A percentile compares a stretch with the other conserved stretches of the same genome.
Conservation (phyloP, 75 land plant species). For the Cryptomeria japonica region DNA sequence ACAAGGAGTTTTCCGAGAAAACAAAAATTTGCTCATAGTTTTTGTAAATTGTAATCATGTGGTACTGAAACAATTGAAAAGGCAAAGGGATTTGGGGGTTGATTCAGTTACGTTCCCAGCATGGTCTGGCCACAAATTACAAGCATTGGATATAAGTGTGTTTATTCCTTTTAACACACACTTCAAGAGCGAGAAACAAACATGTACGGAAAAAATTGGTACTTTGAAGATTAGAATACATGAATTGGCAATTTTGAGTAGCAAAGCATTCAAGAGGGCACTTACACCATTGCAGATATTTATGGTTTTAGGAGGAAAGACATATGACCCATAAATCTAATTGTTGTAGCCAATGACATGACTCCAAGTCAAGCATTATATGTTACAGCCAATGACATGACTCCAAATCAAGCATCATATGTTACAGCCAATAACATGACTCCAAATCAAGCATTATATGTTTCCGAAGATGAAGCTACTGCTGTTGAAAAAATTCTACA, state of each 20-base stretch:
- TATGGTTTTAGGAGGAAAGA: too few relatives aligned
- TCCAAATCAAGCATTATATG: too few relatives aligned
- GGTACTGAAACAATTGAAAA: neutral
- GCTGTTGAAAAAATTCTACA: too few relatives aligned
- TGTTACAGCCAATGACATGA: too few relatives aligned
- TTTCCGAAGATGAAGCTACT: too few relatives aligned
- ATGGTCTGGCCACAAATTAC: neutral
- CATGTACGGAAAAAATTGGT: neutral
- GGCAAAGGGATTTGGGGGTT: neutral
- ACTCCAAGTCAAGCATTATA: too few relatives aligned
- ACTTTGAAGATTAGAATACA: too few relatives aligned
- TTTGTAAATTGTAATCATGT: neutral
- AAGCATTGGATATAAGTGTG: neutral
- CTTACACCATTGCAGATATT: too few relatives aligned
- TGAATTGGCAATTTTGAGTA: neutral
- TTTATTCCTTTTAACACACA: neutral
- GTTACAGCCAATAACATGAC: too few relatives aligned
- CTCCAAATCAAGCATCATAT: too few relatives aligned
- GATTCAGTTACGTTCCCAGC: neutral
- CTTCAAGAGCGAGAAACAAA: neutral
- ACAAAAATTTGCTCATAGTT: neutral
- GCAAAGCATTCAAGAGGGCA: neutral
- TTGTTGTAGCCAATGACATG: too few relatives aligned
- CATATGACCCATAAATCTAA: too few relatives aligned
- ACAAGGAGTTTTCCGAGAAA: neutral